phyloP scores from a whole-genome alignment of 106 monocot genomes.

The Posidonia australis region DNA sequence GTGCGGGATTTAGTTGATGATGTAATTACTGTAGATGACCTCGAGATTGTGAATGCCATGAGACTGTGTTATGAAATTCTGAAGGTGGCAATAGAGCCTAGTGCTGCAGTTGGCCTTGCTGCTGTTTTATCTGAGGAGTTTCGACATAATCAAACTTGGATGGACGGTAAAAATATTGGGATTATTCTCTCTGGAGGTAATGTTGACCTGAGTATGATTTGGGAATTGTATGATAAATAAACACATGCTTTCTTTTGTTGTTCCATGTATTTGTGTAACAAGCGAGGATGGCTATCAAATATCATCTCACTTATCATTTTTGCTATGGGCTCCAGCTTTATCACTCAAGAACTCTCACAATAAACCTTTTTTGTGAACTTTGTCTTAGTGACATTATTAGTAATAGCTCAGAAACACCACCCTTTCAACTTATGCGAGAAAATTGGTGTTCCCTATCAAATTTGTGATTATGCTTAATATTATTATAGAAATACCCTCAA shows the following conservation, averaged over 20 bases:
- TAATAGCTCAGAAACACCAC: too few species aligned
- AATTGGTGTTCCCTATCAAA: too few species aligned
- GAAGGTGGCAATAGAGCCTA: slow-evolving; percentile 86
- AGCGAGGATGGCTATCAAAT: too few species aligned
- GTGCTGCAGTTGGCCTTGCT: slow-evolving; percentile 83
- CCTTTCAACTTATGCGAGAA: background rate
- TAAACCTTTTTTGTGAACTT: background rate
- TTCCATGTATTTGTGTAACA: background rate
- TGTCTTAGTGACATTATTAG: too few species aligned
- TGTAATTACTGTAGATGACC: slow-evolving; percentile 62
- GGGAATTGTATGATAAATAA: slow-evolving; percentile 52
- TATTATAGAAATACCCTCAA: too few species aligned
- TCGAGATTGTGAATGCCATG: slow-evolving; percentile 77
- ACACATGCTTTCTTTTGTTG: background rate
- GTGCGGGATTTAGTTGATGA: slow-evolving; percentile 89
- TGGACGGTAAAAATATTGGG: slow-evolving; percentile 45
- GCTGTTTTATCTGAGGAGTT: slow-evolving; percentile 70
- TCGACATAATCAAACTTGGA: slow-evolving; percentile 27
- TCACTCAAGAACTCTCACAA: background rate
- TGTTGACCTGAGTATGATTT: slow-evolving; percentile 62
- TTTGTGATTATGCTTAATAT: too few species aligned
- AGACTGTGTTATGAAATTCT: slow-evolving; percentile 82
- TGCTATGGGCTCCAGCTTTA: background rate
- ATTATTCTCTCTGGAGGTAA: slow-evolving; percentile 93
- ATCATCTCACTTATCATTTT: background rate